Percentiles rank a stretch among this genome's conserved stretches.
Conservation (phyloP, 2,329 filamentous ascomycete species). For the Penicillium sclerotigenum region DNA sequence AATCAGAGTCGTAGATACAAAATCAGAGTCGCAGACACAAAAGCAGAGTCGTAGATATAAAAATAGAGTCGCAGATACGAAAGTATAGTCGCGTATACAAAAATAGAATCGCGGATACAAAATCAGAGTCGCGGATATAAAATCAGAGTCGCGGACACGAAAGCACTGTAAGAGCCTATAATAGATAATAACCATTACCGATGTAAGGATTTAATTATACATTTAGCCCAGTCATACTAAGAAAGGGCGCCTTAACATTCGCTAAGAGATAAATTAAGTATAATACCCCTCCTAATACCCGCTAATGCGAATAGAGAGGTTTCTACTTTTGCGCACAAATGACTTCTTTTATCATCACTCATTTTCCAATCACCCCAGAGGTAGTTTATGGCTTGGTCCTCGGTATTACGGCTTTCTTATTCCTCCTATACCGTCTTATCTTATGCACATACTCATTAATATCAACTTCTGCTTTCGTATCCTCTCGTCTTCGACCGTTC, state of each 20-base stretch:
- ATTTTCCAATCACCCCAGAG: background rate
- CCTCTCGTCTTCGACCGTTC: slow-evolving; percentile 14
- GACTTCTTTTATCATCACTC: background rate
- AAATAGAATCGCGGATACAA: background rate
- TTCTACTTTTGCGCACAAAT: background rate
- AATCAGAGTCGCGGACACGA: background rate
- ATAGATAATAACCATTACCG: background rate
- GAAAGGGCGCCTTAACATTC: background rate
- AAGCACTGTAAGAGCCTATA: background rate
- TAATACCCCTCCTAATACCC: background rate
- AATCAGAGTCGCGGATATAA: background rate
- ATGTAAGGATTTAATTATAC: background rate
- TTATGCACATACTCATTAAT: background rate
- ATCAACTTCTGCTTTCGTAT: background rate
- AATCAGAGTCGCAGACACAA: background rate
- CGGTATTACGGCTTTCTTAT: background rate
- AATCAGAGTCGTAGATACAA: background rate
- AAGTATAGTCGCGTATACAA: background rate
- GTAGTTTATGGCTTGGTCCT: background rate
- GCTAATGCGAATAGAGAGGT: background rate
- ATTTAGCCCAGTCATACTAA: background rate
- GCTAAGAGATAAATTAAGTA: background rate
- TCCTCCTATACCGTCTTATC: background rate
- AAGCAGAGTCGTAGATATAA: too few species aligned
- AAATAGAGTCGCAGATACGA: too few species aligned